Conservation (phyloP, 352 stramenopile species). For the Globisporangium radiosum region DNA sequence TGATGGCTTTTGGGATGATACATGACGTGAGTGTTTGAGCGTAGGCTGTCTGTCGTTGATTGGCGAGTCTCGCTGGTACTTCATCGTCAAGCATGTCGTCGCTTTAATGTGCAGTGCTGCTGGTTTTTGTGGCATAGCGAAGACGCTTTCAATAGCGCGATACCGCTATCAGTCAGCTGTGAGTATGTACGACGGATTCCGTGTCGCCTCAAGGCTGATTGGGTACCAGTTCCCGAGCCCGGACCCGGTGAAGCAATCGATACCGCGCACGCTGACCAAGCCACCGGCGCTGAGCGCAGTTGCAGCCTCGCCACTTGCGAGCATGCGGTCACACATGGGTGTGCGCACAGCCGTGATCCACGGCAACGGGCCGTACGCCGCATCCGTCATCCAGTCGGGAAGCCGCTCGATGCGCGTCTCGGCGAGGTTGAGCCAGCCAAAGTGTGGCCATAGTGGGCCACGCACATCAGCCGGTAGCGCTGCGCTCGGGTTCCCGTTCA, state of each 20-base stretch:
- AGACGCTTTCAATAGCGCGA: too few relatives aligned
- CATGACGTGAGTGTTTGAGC: too few relatives aligned
- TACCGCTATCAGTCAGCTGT: background rate
- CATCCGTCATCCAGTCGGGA: background rate
- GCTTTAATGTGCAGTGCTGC: too few relatives aligned
- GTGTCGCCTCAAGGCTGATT: background rate
- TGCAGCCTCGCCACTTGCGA: background rate
- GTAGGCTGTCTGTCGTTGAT: too few relatives aligned
- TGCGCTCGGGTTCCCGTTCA: constrained; percentile 12
- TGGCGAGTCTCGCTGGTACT: too few relatives aligned
- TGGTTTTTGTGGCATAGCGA: too few relatives aligned
- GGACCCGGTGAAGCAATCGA: constrained; percentile 1
- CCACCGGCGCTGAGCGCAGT: too few relatives aligned
- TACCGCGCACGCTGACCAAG: background rate
- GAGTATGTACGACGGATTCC: constrained; percentile 5
- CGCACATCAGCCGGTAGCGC: background rate
- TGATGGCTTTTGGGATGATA: too few relatives aligned
- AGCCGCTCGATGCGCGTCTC: background rate
- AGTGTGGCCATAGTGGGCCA: background rate
- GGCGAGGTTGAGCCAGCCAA: background rate
- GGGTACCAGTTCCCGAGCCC: constrained; percentile 4
- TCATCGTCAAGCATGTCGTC: too few relatives aligned
- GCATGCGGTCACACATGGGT: constrained; percentile 3
- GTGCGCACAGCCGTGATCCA: constrained; percentile 1
- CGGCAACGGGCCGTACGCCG: background rate